A percentile compares a stretch with the other conserved stretches of the same genome.
These are phyloP conservation scores for Podaxis sp. DNA, from an alignment of 768 basidiomycete genomes.

Conservation along the genomic window DNA sequence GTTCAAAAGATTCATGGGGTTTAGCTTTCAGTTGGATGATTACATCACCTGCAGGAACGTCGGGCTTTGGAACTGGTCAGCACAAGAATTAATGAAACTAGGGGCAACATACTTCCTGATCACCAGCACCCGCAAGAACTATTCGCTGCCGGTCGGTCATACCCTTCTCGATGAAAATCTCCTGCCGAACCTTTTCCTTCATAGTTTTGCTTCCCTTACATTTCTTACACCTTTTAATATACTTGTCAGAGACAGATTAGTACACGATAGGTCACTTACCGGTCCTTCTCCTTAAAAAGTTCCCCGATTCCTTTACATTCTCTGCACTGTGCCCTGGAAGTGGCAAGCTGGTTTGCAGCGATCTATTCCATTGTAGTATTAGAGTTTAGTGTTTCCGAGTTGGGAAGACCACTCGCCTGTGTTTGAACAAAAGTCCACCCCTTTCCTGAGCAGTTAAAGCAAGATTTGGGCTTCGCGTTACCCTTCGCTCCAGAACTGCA, in stretches of 20 bases:
- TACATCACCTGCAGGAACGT: slow-evolving; percentile 84
- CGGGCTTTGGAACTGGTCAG: slow-evolving; percentile 50
- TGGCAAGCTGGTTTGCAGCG: slow-evolving; percentile 23
- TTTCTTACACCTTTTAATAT: slow-evolving; percentile 75
- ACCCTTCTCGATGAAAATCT: slow-evolving; percentile 83
- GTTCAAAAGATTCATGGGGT: slow-evolving; percentile 78
- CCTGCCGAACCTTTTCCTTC: slow-evolving; percentile 86
- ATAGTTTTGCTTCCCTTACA: slow-evolving; percentile 86
- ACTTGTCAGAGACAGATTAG: slow-evolving; percentile 6
- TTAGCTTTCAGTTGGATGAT: slow-evolving; percentile 70
- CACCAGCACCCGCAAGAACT: slow-evolving; percentile 87
- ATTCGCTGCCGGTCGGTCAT: slow-evolving; percentile 83
- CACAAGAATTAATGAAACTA: slow-evolving; percentile 8
- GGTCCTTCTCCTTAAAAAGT: slow-evolving; percentile 79
- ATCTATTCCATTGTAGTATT: not conserved
- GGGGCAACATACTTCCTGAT: slow-evolving; percentile 61
- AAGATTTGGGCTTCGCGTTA: slow-evolving; percentile 80
- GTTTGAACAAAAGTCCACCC: slow-evolving; percentile 65
- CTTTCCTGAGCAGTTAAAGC: slow-evolving; percentile 78
- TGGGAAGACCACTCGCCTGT: slow-evolving; percentile 33
- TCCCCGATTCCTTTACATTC: slow-evolving; percentile 68
- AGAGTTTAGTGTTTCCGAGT: not conserved
- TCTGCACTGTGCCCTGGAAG: slow-evolving; percentile 53
- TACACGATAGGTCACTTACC: slow-evolving; percentile 37
- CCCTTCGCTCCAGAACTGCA: slow-evolving; percentile 76